These are phyloP conservation scores for Macrolepiota fuliginosa DNA, from an alignment of 768 basidiomycete genomes.

Conservation along the genomic window DNA sequence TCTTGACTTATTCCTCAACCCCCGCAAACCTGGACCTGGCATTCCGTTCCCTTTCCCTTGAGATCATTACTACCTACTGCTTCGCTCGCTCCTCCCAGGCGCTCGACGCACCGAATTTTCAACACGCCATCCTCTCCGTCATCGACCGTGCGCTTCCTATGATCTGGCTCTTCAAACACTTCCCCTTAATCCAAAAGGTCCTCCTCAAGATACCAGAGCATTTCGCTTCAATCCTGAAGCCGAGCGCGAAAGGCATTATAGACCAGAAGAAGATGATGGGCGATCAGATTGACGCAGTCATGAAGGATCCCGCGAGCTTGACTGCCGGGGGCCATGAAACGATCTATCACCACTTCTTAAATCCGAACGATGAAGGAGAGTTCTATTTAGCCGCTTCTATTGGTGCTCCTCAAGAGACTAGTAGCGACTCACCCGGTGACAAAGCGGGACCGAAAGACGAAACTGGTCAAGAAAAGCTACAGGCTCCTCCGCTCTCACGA, in stretches of 20 bases:
- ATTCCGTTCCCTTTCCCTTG: slow-evolving; percentile 35
- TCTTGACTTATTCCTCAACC: slow-evolving; percentile 18
- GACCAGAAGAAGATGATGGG: slow-evolving; percentile 32
- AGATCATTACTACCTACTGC: slow-evolving; percentile 39
- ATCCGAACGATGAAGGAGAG: slow-evolving; percentile 14
- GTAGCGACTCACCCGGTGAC: not conserved
- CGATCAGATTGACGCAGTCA: slow-evolving; percentile 31
- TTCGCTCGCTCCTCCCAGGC: slow-evolving; percentile 31
- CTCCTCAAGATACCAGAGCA: slow-evolving; percentile 31
- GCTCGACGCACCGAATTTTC: slow-evolving; percentile 28
- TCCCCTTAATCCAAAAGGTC: slow-evolving; percentile 28
- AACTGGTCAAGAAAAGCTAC: slow-evolving; percentile 21
- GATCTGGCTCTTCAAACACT: slow-evolving; percentile 37
- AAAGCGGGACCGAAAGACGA: slow-evolving; percentile 6
- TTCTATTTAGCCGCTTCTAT: not conserved
- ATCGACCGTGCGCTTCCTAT: slow-evolving; percentile 34
- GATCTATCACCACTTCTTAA: slow-evolving; percentile 35
- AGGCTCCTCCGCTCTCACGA: slow-evolving; percentile 27
- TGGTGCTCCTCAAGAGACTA: not conserved
- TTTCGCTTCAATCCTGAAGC: slow-evolving; percentile 30
- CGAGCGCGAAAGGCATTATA: slow-evolving; percentile 33
- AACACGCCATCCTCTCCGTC: slow-evolving; percentile 30
- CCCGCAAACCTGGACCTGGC: slow-evolving; percentile 36
- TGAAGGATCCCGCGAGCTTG: slow-evolving; percentile 29
- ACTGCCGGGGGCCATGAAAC: slow-evolving; percentile 32